These are phyloP conservation scores for Lodderomyces metapsilosis DNA, from an alignment of 1,139 yeast genomes.

Conservation along the genomic window DNA sequence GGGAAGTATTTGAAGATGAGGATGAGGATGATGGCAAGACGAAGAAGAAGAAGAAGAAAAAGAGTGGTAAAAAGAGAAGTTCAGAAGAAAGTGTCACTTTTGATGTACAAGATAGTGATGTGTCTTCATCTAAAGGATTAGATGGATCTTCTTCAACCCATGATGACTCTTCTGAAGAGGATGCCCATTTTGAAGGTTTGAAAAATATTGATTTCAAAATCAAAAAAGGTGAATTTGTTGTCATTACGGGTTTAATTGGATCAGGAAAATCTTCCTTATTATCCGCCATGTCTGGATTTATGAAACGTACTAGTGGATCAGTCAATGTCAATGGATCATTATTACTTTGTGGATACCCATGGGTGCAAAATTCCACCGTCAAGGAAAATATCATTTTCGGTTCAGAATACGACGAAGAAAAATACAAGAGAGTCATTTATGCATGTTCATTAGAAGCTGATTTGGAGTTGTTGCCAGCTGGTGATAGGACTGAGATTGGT, in stretches of 20 bases:
- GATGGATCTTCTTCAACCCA: conserved; percentile 3
- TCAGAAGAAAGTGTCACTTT: not conserved
- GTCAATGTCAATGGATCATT: conserved; percentile 39
- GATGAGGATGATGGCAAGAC: conserved; percentile 11
- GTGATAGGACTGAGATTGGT: conserved; percentile 48
- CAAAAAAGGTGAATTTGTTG: conserved; percentile 57
- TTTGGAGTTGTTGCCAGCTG: conserved; percentile 39
- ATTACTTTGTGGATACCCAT: conserved; percentile 50
- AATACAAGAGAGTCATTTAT: conserved; percentile 29
- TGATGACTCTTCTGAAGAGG: conserved; percentile 9
- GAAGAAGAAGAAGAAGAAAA: conserved; percentile 5
- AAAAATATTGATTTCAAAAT: conserved; percentile 20
- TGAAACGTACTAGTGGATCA: conserved; percentile 44
- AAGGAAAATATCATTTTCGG: conserved; percentile 41
- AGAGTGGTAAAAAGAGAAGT: conserved; percentile 2
- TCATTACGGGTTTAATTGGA: conserved; percentile 72
- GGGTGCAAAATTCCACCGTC: conserved; percentile 48
- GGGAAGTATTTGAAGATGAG: conserved; percentile 53
- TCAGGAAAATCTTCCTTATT: conserved; percentile 69
- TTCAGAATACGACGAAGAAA: conserved; percentile 21
- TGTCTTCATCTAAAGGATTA: not conserved
- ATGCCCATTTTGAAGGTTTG: conserved; percentile 15
- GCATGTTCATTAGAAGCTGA: conserved; percentile 39
- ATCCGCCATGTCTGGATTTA: conserved; percentile 53
- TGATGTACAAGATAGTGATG: not conserved